These are phyloP conservation scores for Aspergillus bertholletiae DNA, from an alignment of 495 filamentous ascomycete species.

Conservation along the genomic window DNA sequence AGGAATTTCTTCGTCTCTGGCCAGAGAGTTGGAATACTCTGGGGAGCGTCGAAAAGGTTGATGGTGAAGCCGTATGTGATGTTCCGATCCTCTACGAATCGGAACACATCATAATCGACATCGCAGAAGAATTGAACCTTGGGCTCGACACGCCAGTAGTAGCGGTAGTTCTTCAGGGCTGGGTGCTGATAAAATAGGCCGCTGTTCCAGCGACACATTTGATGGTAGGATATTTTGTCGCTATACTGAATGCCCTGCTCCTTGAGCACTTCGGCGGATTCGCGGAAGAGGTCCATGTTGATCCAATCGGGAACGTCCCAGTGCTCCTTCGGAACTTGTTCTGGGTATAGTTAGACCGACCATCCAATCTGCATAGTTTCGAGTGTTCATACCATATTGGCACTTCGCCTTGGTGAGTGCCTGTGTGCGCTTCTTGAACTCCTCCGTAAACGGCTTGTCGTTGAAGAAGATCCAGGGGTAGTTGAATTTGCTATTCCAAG, in stretches of 20 bases:
- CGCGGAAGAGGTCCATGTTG: conserved; percentile 76
- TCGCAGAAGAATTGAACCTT: conserved; percentile 99
- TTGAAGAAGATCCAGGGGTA: conserved; percentile 99
- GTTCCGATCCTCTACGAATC: conserved; percentile 95
- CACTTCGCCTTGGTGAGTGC: conserved; percentile 80
- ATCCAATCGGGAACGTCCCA: conserved; percentile 95
- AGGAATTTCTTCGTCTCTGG: conserved; percentile 89
- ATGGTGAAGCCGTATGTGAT: conserved; percentile 99
- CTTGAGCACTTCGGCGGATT: conserved; percentile 77
- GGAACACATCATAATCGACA: conserved; percentile 98
- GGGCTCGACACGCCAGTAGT: conserved; percentile 99
- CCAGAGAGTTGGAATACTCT: conserved; percentile 88
- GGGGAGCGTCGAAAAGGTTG: conserved; percentile 89
- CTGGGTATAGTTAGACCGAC: conserved; percentile 35
- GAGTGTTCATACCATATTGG: conserved; percentile 61
- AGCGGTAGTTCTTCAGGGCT: conserved; percentile 73
- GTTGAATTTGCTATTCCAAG: conserved; percentile 99
- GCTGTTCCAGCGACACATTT: conserved; percentile 99
- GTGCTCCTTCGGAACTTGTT: conserved; percentile 88
- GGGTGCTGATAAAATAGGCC: conserved; percentile 97
- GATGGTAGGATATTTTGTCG: conserved; percentile 84
- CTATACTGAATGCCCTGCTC: conserved; percentile 89
- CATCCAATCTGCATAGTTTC: background rate
- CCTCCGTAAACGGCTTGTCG: conserved; percentile 83
- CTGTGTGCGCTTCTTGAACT: conserved; percentile 81